A percentile compares a stretch with the other conserved stretches of the same genome.
phyloP scores from a whole-genome alignment of 768 basidiomycete species.

The Mycena crocata region DNA sequence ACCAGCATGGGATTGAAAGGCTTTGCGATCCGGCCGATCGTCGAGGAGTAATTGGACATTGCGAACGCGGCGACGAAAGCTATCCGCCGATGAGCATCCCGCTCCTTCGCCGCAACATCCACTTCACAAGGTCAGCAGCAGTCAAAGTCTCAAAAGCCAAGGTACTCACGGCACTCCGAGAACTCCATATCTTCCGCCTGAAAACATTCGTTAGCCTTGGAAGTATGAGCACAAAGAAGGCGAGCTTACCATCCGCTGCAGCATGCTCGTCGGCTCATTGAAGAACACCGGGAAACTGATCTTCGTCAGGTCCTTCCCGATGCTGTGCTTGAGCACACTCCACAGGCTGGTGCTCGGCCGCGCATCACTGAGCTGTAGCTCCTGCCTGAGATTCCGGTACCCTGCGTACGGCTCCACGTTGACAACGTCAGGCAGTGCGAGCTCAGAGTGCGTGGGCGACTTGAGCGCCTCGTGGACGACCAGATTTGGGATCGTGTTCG shows the following conservation, averaged over 20 bases:
- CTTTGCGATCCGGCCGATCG: constrained; percentile 95
- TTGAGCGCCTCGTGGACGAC: constrained; percentile 74
- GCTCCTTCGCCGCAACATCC: constrained; percentile 84
- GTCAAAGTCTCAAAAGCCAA: neutral
- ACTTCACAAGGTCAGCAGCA: constrained; percentile 55
- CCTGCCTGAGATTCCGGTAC: constrained; percentile 71
- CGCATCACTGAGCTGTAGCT: constrained; percentile 78
- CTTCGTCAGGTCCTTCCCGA: constrained; percentile 96
- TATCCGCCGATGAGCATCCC: constrained; percentile 82
- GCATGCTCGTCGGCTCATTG: constrained; percentile 95
- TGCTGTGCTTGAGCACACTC: constrained; percentile 94
- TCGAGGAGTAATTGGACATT: constrained; percentile 98
- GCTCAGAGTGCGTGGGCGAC: constrained; percentile 52
- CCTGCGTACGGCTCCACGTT: constrained; percentile 65
- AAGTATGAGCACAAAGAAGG: constrained; percentile 11
- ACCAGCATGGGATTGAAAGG: constrained; percentile 97
- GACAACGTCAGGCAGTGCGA: constrained; percentile 32
- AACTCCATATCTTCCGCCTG: constrained; percentile 97
- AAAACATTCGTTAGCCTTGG: constrained; percentile 37
- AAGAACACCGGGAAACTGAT: constrained; percentile 96
- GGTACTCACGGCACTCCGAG: constrained; percentile 83
- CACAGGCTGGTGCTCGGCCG: constrained; percentile 92
- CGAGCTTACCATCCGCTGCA: constrained; percentile 86
- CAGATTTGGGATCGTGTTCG: constrained; percentile 81
- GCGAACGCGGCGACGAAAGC: constrained; percentile 97